A percentile compares a stretch with the other conserved stretches of the same genome.
These are phyloP conservation scores for Phoma sp. DNA, from an alignment of 2,329 filamentous ascomycete species.

Conservation along the genomic window DNA sequence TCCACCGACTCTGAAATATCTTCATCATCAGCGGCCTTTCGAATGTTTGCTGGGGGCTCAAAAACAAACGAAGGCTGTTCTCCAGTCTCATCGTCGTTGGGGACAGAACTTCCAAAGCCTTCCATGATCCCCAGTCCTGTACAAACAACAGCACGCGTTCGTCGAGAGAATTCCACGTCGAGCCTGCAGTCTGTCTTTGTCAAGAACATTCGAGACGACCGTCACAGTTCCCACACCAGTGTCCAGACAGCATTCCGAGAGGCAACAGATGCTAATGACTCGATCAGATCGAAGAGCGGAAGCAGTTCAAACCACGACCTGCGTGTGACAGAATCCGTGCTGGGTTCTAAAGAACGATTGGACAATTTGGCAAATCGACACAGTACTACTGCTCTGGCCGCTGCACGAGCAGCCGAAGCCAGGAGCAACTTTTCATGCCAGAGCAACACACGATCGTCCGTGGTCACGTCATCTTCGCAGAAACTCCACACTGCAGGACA, in stretches of 20 bases:
- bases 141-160: constrained; percentile 43
- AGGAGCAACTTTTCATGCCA: constrained; percentile 11
- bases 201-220: constrained; percentile 26
- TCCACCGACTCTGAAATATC: constrained; percentile 15
- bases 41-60: background rate
- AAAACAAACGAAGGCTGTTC: background rate
- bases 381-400: constrained; percentile 30
- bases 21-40: background rate
- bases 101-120: constrained; percentile 23
- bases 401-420: constrained; percentile 19
- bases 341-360: constrained; percentile 22
- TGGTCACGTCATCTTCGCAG: constrained; percentile 1
- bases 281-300: constrained; percentile 22
- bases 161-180: constrained; percentile 48
- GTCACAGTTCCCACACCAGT: constrained; percentile 39
- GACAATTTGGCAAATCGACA: constrained; percentile 29
- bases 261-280: constrained; percentile 19
- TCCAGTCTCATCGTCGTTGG: background rate
- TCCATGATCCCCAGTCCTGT: constrained; percentile 56
- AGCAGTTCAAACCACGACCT: constrained; percentile 27
- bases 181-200: constrained; percentile 44
- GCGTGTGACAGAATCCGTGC: constrained; percentile 14
- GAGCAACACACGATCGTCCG: constrained; percentile 12
- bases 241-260: constrained; percentile 38
- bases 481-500: background rate